phyloP scores from a whole-genome alignment of 495 filamentous ascomycete genomes.

The Trichocladium uniseriatum region DNA sequence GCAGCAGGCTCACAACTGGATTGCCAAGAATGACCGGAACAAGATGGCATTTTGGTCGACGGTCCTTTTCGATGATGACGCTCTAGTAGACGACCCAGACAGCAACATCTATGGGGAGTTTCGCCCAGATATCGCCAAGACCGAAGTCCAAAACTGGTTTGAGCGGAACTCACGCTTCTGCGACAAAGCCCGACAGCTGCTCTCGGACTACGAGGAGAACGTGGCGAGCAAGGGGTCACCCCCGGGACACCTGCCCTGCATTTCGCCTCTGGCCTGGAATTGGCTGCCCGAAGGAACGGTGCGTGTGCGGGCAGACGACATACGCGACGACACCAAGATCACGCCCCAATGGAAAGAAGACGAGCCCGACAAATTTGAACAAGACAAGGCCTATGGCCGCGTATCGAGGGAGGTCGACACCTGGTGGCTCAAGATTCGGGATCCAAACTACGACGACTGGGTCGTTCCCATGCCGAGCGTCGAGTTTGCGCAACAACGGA shows the following conservation, averaged over 20 bases:
- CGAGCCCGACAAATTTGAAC: slow-evolving; percentile 40
- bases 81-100: slow-evolving; percentile 37
- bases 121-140: slow-evolving; percentile 33
- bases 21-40: slow-evolving; percentile 80
- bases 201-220: slow-evolving; percentile 31
- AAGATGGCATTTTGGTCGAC: slow-evolving; percentile 89
- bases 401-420: slow-evolving; percentile 49
- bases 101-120: slow-evolving; percentile 34
- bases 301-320: slow-evolving; percentile 23
- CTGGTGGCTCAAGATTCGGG: slow-evolving; percentile 47
- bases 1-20: slow-evolving; percentile 87
- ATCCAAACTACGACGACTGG: slow-evolving; percentile 46
- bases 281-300: slow-evolving; percentile 30
- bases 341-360: slow-evolving; percentile 36
- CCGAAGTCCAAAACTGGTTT: slow-evolving; percentile 40
- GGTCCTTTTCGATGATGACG: slow-evolving; percentile 58
- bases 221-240: slow-evolving; percentile 18
- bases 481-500: slow-evolving; percentile 41
- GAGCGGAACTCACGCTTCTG: slow-evolving; percentile 44
- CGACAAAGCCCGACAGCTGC: slow-evolving; percentile 31
- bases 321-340: slow-evolving; percentile 25
- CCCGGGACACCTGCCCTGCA: slow-evolving; percentile 29
- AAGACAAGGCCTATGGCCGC: slow-evolving; percentile 42
- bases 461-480: slow-evolving; percentile 42
- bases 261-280: slow-evolving; percentile 33